Evolutionary conservation across 768 basidiomycete species (phyloP), one percentile per base, ranked within the genome.

Genomic region (Termitomyces eurrhizus): DNA sequence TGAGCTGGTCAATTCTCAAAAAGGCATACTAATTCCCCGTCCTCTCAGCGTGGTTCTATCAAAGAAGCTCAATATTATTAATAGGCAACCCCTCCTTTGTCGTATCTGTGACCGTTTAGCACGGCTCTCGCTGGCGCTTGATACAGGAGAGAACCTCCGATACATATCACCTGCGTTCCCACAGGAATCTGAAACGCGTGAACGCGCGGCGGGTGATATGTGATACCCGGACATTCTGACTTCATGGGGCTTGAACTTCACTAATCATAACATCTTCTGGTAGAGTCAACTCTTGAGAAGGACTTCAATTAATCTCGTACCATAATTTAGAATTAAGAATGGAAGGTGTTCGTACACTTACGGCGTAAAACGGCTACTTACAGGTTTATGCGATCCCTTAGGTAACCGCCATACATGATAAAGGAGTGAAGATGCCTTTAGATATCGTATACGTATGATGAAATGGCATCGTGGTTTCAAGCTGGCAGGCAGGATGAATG

Each of bases 61-160:
- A 52, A 33, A 32, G 50, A 32, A 57, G 24, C n/a, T 39, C 18
- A 14, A 50, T 21, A 33, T 44, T 26, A 13, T 16, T 24, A 33
- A 52, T 33, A 42, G n/a, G 44, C 8, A 39, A 52, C 33, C 41
- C 56, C 18, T 45, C 14, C 18, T 45, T 26, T 4, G 56, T 44
- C 62, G 45, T 54, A 60, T 58, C 46, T 63, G 57, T 13, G 36
- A 39, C 52, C 32, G 36, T 21, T 57, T 32, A 45, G 13, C 56
- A 21, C 39, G 57, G 39, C 14, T 29, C 18, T 41, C 18, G 13
- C 2, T 41, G 37, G 37, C 3, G 16, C 56, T 58, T 21, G 32
- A 21, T 41, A 41, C 44, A 46, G 24, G 35, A 18, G 29, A 24
- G 13, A 3, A 36, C 26, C 7, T 41, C 18, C 18, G 29, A 54